These are phyloP conservation scores for Hyphopichia buzzinii DNA, from an alignment of 1,139 yeast genomes.

Conservation along the genomic window DNA sequence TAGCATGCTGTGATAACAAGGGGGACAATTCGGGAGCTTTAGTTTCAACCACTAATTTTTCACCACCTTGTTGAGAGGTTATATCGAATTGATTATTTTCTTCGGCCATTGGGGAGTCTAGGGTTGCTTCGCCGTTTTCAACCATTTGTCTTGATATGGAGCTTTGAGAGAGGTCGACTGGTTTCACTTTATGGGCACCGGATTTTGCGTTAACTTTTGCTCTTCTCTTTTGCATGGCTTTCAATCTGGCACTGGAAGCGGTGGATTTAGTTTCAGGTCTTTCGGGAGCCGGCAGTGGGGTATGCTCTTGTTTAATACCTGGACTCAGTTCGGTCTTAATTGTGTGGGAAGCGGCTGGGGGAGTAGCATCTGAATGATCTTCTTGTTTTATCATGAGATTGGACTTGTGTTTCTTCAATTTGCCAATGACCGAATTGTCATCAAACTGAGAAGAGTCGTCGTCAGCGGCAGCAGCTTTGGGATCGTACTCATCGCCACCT, in stretches of 20 bases:
- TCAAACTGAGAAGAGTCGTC: slow-evolving; percentile 17
- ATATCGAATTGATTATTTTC: slow-evolving; percentile 45
- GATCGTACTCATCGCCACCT: slow-evolving; percentile 48
- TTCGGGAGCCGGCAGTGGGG: slow-evolving; percentile 12
- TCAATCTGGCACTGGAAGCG: slow-evolving; percentile 71
- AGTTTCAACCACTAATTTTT: slow-evolving; percentile 80
- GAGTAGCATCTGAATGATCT: slow-evolving; percentile 3
- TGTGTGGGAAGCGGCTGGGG: slow-evolving; percentile 4
- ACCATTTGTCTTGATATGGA: slow-evolving; percentile 64
- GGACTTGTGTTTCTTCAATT: slow-evolving; percentile 38
- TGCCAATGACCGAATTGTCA: slow-evolving; percentile 27
- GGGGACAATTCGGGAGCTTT: slow-evolving; percentile 69
- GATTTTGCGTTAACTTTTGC: slow-evolving; percentile 80
- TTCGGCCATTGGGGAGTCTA: slow-evolving; percentile 7
- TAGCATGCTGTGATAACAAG: slow-evolving; percentile 69
- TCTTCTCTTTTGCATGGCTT: slow-evolving; percentile 90
- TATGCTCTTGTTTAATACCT: slow-evolving; percentile 4
- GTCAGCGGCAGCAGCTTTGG: slow-evolving; percentile 4
- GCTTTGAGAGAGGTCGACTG: slow-evolving; percentile 78
- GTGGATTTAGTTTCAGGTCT: slow-evolving; percentile 15
- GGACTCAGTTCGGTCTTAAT: slow-evolving; percentile 11
- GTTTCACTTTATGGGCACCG: slow-evolving; percentile 46
- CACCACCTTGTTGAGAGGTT: slow-evolving; percentile 78
- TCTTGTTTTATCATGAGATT: slow-evolving; percentile 7
- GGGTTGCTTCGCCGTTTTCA: slow-evolving; percentile 27